Evolutionary conservation across 805 yeast genomes (phyloP), one percentile per base, ranked within the genome.

Genomic region (Kluyveromyces dobzhanskii): DNA sequence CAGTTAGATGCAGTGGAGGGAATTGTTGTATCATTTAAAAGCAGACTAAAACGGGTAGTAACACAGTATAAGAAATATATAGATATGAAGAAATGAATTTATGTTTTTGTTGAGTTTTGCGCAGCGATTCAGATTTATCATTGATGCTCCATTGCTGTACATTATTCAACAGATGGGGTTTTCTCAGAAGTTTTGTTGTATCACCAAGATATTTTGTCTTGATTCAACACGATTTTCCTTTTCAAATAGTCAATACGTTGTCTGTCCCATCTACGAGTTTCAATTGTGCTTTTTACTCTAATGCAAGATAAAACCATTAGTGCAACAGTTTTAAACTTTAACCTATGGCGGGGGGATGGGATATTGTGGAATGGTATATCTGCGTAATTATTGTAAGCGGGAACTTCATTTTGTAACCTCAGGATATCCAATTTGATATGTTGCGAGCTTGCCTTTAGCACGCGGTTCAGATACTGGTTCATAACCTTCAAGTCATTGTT

Each of bases 1-100:
- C 76, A 75, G 56, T 51, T 78, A 38, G 71, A 71, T 34, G 80
- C 75, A 44, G 59, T 78, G 35, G 64, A 54, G 23, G 66, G 48
- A 46, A 64, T 65, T 38, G 63, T 70, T 4, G 54, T 53, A 7
- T 65, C 62, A 6, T 71, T 71, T 41, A 61, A 63, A 37, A 42
- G 39, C 6, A 46, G 76, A 28, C 34, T 71, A 21, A 36, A 39
- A n/a, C 30, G 34, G 11, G 47, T 67, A 17, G 66, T 64, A 12
- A 46, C 35, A 26, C 51, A 54, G 18, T 50, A 50, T 38, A 50
- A 41, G 32, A 32, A 39, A 13, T 36, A 48, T 19, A 44, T 42
- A 35, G 21, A 38, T 14, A 13, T 14, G 14, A n/a, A 23, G 30
- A 30, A 23, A 21, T 37, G 34, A 30, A 19, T 11, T 2, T 5